These are phyloP conservation scores for Pichia membranifaciens DNA, from an alignment of 805 yeast genomes.

Conservation along the genomic window DNA sequence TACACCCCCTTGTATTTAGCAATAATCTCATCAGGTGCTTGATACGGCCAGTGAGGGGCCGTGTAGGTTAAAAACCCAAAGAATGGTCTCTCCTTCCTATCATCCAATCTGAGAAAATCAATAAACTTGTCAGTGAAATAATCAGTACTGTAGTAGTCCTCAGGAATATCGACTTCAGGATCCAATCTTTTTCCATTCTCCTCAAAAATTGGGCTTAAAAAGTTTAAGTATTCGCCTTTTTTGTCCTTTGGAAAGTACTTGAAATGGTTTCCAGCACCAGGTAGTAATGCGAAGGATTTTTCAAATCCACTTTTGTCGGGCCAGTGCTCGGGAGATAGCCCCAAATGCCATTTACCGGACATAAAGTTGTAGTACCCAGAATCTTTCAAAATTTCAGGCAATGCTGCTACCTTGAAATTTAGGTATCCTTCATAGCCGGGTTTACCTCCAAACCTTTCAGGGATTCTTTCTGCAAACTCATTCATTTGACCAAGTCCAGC, in stretches of 20 bases:
- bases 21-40: slow-evolving; percentile 46
- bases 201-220: slow-evolving; percentile 36
- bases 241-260: slow-evolving; percentile 38
- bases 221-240: slow-evolving; percentile 23
- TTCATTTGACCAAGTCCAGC: slow-evolving; percentile 58
- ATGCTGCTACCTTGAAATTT: slow-evolving; percentile 45
- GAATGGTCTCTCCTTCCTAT: slow-evolving; percentile 43
- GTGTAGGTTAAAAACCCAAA: slow-evolving; percentile 51
- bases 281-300: slow-evolving; percentile 42
- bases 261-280: slow-evolving; percentile 55
- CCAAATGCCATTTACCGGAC: slow-evolving; percentile 61
- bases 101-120: slow-evolving; percentile 31
- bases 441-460: slow-evolving; percentile 37
- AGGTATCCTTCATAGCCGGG: slow-evolving; percentile 54
- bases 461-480: slow-evolving; percentile 36
- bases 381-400: slow-evolving; percentile 46
- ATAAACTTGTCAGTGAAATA: slow-evolving; percentile 36
- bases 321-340: slow-evolving; percentile 41
- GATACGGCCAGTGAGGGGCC: slow-evolving; percentile 66
- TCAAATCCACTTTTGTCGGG: slow-evolving; percentile 47
- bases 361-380: slow-evolving; percentile 45
- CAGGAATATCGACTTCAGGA: slow-evolving; percentile 35
- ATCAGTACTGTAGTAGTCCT: slow-evolving; percentile 42
- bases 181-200: slow-evolving; percentile 35
- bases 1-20: slow-evolving; percentile 43